These are phyloP conservation scores for Oryza nivara DNA, from an alignment of 176 grass and related monocot genomes.

Conservation along the genomic window DNA sequence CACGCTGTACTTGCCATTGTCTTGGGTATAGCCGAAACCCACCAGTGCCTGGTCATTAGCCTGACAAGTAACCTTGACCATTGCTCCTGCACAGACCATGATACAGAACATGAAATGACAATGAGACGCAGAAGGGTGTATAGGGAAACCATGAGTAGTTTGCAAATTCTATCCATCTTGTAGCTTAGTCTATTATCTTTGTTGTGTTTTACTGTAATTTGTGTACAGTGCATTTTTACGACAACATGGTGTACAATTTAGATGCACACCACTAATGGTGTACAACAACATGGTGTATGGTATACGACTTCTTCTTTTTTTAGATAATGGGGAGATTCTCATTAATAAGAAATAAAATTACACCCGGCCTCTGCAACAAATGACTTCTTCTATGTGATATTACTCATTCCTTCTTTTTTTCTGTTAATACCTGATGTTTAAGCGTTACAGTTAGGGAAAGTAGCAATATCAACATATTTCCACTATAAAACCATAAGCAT, in stretches of 20 bases:
- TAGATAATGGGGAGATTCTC: too few relatives aligned
- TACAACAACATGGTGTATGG: too few relatives aligned
- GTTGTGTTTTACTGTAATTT: not conserved
- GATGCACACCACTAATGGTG: not conserved
- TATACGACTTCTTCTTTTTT: too few relatives aligned
- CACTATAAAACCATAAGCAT: constrained; percentile 10
- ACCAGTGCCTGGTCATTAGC: constrained; percentile 56
- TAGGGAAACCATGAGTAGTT: not conserved
- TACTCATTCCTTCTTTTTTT: not conserved
- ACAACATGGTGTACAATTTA: not conserved
- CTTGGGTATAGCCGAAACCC: constrained; percentile 60
- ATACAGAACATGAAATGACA: constrained; percentile 9
- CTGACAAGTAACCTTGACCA: constrained; percentile 79
- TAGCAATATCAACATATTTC: not conserved
- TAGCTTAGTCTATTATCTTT: not conserved
- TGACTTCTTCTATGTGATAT: not conserved
- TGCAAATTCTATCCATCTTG: not conserved
- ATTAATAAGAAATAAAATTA: too few relatives aligned
- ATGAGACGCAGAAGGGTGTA: not conserved
- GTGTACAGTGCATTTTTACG: not conserved
- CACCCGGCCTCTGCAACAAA: too few relatives aligned
- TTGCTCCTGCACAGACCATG: constrained; percentile 48
- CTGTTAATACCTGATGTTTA: not conserved
- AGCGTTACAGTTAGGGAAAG: not conserved
- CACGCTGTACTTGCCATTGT: constrained; percentile 66